Evolutionary conservation across 2,329 filamentous ascomycete species (phyloP), one percentile per base, ranked within the genome.

Genomic region (Colletotrichum caudatum): DNA sequence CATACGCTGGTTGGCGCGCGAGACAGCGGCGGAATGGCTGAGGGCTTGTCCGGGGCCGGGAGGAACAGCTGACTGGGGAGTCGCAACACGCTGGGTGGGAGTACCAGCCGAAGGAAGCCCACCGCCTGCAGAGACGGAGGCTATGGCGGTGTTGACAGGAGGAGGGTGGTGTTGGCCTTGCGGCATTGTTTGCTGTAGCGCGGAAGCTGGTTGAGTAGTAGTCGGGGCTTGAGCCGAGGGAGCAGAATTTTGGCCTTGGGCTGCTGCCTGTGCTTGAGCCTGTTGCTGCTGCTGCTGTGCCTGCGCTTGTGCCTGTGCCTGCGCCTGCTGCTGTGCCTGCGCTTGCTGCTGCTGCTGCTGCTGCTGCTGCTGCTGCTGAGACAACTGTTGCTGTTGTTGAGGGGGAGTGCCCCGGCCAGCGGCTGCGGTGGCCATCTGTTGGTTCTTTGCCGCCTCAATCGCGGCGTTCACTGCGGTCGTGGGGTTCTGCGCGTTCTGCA

Each of bases 31-130:
- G 20, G 85, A 84, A 76, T 87, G 85, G 37, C 82, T 85, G 39
- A 87, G 80, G 3, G 86, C 81, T 20, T 82, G 81, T 57, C 81
- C 77, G 12, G 78, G 79, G 12, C 79, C 82, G 54, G 80, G 80
- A 11, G 83, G 80, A 1, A 81, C 82, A 4, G 82, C 81, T 1
- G 80, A 78, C 69, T 89, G 87, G 2, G 87, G 84, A 12, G 87
- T 88, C 68, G 84, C 84, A 7, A 86, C 80, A 61, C 87, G 84
- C 66, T 87, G 86, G 0, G 85, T 87, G 29, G 86, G 86, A 9
- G 86, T 86, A 66, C 84, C 84, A 51, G 80, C 81, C 0, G 82
- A 82, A 29, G 80, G 79, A 71, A 85, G 75, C 51, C 84, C 80
- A 64, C 68, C 64, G 14, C 23, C 51, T 50, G 82, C 74, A 46